Percentiles rank a stretch among this genome's conserved stretches.
Evolutionary conservation across 768 basidiomycete species (phyloP).

Genomic region (Rhodotorula taiwanensis): DNA sequence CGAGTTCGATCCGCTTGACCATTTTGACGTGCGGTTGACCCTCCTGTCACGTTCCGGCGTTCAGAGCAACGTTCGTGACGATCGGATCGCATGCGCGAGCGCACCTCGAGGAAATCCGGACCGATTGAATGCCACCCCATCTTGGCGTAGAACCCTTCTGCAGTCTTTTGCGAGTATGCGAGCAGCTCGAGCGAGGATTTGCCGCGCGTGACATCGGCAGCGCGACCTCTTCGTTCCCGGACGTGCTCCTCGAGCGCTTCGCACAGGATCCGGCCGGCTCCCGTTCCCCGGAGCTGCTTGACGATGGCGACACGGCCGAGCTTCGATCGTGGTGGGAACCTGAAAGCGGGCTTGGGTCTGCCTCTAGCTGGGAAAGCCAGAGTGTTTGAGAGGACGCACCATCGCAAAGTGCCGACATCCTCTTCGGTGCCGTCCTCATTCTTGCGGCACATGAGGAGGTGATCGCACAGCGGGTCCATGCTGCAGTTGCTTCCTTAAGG

Average conservation of each 20-base stretch:
- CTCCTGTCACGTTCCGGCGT: constrained; percentile 5
- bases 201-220: background rate
- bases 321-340: constrained; percentile 13
- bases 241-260: constrained; percentile 10
- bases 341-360: background rate
- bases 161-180: constrained; percentile 15
- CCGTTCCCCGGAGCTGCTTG: background rate
- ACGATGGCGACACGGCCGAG: constrained; percentile 31
- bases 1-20: constrained; percentile 13
- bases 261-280: constrained; percentile 13
- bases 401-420: constrained; percentile 22
- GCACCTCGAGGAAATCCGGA: constrained; percentile 21
- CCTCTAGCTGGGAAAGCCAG: background rate
- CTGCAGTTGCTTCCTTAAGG: background rate
- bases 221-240: background rate
- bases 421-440: background rate
- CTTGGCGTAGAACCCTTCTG: constrained; percentile 5
- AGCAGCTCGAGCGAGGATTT: background rate
- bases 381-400: background rate
- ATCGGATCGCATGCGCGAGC: background rate
- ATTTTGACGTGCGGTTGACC: constrained; percentile 27
- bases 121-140: constrained; percentile 12
- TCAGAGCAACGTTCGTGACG: too few relatives aligned
- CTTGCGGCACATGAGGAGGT: constrained; percentile 14
- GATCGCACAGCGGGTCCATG: constrained; percentile 16